Evolutionary conservation across 192 early-diverging fungal species (phyloP).

Genomic region (Gonapodya sp.): DNA sequence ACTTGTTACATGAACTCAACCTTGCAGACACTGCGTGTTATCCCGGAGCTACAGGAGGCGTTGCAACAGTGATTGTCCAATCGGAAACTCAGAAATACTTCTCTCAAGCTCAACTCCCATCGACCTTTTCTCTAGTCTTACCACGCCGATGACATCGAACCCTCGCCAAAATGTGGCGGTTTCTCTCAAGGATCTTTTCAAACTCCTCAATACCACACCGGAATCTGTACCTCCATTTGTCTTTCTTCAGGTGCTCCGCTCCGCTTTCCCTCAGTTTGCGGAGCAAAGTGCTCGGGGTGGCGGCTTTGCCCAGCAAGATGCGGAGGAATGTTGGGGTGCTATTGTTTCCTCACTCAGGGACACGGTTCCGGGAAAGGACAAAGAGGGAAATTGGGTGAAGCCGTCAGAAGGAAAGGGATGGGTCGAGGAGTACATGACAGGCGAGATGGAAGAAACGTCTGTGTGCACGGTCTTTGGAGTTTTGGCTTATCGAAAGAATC

Average conservation of each 20-base stretch:
- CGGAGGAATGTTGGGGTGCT: conserved; percentile 95
- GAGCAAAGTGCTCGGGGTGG: conserved; percentile 60
- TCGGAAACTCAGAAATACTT: too few species aligned
- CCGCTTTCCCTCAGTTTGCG: conserved; percentile 76
- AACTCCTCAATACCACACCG: conserved; percentile 55
- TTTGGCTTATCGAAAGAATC: neutral
- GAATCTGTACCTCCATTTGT: conserved; percentile 65
- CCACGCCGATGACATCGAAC: conserved; percentile 29
- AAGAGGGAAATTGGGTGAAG: conserved; percentile 22
- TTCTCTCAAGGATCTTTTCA: conserved; percentile 63
- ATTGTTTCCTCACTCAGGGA: conserved; percentile 60
- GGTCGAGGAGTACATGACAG: conserved; percentile 74
- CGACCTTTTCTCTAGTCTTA: neutral
- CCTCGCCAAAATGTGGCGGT: conserved; percentile 51
- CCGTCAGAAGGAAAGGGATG: conserved; percentile 32
- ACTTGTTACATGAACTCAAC: conserved; percentile 64
- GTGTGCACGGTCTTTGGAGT: conserved; percentile 4
- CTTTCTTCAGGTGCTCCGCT: conserved; percentile 72
- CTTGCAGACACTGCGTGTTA: conserved; percentile 81
- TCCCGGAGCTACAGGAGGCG: conserved; percentile 66
- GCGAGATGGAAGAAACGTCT: conserved; percentile 34
- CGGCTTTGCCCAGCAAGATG: conserved; percentile 87
- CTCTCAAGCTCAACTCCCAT: too few species aligned
- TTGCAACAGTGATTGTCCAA: conserved; percentile 37
- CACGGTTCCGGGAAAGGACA: conserved; percentile 39